These are phyloP conservation scores for Aureobasidium sp. DNA, from an alignment of 2,329 filamentous ascomycete genomes.

Conservation along the genomic window DNA sequence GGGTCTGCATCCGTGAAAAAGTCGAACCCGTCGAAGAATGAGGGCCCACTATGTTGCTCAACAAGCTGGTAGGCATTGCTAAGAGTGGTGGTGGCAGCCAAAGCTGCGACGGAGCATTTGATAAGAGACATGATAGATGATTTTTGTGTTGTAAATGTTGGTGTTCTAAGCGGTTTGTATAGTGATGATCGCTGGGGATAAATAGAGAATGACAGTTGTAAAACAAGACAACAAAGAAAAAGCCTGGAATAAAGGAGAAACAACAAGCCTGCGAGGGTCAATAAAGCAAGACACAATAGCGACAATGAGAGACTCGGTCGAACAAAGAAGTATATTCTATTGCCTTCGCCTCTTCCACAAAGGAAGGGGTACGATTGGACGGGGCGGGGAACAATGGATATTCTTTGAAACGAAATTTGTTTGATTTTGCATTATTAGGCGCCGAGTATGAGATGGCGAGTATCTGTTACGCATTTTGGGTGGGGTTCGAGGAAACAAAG, in stretches of 20 bases:
- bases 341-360: not conserved
- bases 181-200: not conserved
- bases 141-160: not conserved
- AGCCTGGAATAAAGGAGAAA: not conserved
- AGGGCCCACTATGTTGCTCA: slow-evolving; percentile 22
- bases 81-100: slow-evolving; percentile 15
- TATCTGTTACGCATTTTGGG: not conserved
- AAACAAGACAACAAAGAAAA: not conserved
- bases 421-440: slow-evolving; percentile 9
- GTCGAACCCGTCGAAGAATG: slow-evolving; percentile 38
- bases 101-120: not conserved
- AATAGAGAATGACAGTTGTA: not conserved
- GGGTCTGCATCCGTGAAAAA: slow-evolving; percentile 37
- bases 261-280: not conserved
- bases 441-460: slow-evolving; percentile 2
- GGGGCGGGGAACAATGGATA: not conserved
- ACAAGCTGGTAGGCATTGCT: slow-evolving; percentile 15
- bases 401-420: not conserved
- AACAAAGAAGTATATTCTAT: not conserved
- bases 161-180: not conserved
- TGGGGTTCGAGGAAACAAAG: not conserved
- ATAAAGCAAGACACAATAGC: slow-evolving; percentile 8
- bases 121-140: slow-evolving; percentile 6
- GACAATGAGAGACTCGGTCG: not conserved
- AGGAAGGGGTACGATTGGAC: not conserved